Conservation (phyloP, 306 rosid species). For the Vigna hirtella region DNA sequence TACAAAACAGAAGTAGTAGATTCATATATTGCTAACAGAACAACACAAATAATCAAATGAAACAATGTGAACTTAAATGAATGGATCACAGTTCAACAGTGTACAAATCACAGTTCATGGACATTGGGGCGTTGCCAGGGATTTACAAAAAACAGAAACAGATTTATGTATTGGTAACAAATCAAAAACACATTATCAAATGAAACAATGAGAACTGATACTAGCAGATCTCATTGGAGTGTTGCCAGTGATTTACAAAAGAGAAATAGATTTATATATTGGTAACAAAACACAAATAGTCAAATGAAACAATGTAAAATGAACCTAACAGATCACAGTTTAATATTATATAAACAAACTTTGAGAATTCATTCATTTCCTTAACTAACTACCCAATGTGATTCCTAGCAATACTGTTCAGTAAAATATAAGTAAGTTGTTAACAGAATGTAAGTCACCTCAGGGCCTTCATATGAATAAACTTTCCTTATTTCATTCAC, state of each 20-base stretch:
- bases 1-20: not conserved
- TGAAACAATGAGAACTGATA: too few relatives aligned
- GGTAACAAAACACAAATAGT: too few relatives aligned
- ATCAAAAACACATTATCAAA: too few relatives aligned
- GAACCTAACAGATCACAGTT: not conserved
- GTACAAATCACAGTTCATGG: not conserved
- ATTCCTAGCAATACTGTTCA: not conserved
- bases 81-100: not conserved
- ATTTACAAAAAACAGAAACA: too few relatives aligned
- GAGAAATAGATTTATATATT: not conserved
- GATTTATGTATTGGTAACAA: too few relatives aligned
- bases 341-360: constrained; percentile 26
- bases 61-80: not conserved
- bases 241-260: constrained; percentile 5
- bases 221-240: not conserved
- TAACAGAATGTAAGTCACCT: constrained; percentile 3
- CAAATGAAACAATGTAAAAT: too few relatives aligned
- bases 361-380: constrained; percentile 20
- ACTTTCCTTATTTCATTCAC: not conserved
- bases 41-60: constrained; percentile 26
- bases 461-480: not conserved
- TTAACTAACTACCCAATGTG: not conserved
- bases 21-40: not conserved
- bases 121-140: too few relatives aligned
- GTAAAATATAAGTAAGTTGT: not conserved